phyloP scores from a whole-genome alignment of 208 protist species.

The Trypanosoma melophagium region DNA sequence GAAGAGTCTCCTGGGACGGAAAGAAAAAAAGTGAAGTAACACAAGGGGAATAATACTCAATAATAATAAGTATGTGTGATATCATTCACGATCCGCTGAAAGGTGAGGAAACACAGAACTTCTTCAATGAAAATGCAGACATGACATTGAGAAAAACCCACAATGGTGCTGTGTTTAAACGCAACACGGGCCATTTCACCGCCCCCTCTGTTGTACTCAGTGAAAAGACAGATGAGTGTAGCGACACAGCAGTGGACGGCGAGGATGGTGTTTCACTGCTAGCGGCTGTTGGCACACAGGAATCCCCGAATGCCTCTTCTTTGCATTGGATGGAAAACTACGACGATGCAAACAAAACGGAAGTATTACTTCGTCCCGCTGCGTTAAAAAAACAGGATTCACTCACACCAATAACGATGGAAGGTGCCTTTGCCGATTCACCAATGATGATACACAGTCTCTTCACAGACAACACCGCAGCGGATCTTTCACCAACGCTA shows the following conservation, averaged over 20 bases:
- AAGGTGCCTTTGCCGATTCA: not conserved
- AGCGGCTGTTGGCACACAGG: constrained; percentile 1
- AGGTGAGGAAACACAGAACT: too few relatives aligned
- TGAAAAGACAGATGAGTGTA: not conserved
- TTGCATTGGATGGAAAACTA: not conserved
- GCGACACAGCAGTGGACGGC: not conserved
- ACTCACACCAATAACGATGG: not conserved
- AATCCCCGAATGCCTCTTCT: not conserved
- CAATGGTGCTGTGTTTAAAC: too few relatives aligned
- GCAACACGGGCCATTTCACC: not conserved
- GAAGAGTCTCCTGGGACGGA: not conserved
- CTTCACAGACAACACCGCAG: not conserved
- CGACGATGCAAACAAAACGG: not conserved
- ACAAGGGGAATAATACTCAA: not conserved
- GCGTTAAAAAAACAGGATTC: not conserved
- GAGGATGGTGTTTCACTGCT: constrained; percentile 1
- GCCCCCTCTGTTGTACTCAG: not conserved
- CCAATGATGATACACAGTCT: not conserved
- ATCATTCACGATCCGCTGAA: not conserved
- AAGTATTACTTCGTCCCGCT: not conserved
- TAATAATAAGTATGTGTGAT: not conserved
- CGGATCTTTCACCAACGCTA: constrained; percentile 18
- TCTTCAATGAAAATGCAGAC: too few relatives aligned
- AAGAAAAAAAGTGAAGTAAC: not conserved
- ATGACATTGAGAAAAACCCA: too few relatives aligned